These are phyloP conservation scores for Alternaria sp. DNA, from an alignment of 2,329 filamentous ascomycete species.

Conservation along the genomic window DNA sequence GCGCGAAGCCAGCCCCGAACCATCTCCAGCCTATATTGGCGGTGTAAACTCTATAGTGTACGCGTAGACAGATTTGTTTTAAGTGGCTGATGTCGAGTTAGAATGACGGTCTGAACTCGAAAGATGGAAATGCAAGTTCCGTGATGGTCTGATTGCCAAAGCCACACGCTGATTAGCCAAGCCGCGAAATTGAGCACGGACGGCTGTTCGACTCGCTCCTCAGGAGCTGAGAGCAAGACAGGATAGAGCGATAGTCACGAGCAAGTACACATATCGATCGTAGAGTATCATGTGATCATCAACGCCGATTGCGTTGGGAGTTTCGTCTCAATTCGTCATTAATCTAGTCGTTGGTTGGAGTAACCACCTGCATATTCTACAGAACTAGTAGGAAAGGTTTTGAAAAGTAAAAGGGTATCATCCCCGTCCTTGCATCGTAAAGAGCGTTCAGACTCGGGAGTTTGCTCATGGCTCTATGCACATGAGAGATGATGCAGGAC, in stretches of 20 bases:
- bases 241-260: background rate
- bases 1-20: background rate
- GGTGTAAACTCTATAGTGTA: background rate
- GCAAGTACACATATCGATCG: background rate
- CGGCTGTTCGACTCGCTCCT: background rate
- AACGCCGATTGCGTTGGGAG: background rate
- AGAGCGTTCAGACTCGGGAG: background rate
- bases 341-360: background rate
- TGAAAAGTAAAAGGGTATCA: background rate
- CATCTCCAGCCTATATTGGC: constrained; percentile 1
- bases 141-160: background rate
- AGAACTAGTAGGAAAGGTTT: background rate
- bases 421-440: background rate
- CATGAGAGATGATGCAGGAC: background rate
- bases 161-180: background rate
- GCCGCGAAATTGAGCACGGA: background rate
- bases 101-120: background rate
- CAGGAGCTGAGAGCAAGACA: background rate
- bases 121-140: background rate
- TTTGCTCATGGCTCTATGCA: background rate
- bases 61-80: background rate
- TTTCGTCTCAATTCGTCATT: background rate
- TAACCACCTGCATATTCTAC: background rate
- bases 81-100: background rate
- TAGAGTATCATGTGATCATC: background rate